Percentiles rank a stretch among this genome's conserved stretches.
phyloP scores from a whole-genome alignment of 2,329 filamentous ascomycete species.

The Exophiala viscosa region DNA sequence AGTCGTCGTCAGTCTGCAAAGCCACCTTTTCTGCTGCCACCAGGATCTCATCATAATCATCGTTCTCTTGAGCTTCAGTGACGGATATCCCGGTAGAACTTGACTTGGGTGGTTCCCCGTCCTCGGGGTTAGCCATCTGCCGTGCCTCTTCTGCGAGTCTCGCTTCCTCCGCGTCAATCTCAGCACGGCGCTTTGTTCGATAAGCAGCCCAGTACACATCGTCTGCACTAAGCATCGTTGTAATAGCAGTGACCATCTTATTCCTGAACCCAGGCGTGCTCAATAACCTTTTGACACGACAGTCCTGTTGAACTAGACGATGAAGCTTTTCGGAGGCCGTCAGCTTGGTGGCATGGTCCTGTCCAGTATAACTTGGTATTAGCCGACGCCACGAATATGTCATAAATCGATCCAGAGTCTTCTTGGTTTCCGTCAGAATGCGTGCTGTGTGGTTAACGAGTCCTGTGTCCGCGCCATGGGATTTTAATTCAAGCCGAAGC shows the following conservation, averaged over 20 bases:
- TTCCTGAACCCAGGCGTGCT: slow-evolving; percentile 1
- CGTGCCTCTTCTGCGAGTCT: neutral
- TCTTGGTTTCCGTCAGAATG: slow-evolving; percentile 22
- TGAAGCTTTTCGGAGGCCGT: too few species aligned
- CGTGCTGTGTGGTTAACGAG: slow-evolving; percentile 2
- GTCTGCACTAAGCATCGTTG: slow-evolving; percentile 16
- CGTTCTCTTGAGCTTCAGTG: too few species aligned
- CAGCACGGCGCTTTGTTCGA: slow-evolving; percentile 1
- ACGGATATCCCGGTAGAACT: too few species aligned
- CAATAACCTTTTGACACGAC: neutral
- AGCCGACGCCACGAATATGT: slow-evolving; percentile 5
- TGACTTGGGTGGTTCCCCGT: too few species aligned
- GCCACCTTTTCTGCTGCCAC: too few species aligned
- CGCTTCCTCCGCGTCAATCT: slow-evolving; percentile 3
- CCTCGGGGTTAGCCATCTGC: too few species aligned
- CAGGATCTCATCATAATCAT: too few species aligned
- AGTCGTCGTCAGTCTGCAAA: too few species aligned
- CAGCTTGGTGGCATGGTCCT: neutral
- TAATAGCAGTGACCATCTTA: slow-evolving; percentile 17
- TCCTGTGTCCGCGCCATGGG: neutral
- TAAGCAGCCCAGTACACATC: slow-evolving; percentile 10
- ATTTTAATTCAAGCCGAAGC: slow-evolving; percentile 8
- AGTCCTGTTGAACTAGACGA: too few species aligned
- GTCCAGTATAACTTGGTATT: slow-evolving; percentile 3
- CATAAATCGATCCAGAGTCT: slow-evolving; percentile 23